Conservation (phyloP, 257 asterid species). For the Solanum phureja region DNA sequence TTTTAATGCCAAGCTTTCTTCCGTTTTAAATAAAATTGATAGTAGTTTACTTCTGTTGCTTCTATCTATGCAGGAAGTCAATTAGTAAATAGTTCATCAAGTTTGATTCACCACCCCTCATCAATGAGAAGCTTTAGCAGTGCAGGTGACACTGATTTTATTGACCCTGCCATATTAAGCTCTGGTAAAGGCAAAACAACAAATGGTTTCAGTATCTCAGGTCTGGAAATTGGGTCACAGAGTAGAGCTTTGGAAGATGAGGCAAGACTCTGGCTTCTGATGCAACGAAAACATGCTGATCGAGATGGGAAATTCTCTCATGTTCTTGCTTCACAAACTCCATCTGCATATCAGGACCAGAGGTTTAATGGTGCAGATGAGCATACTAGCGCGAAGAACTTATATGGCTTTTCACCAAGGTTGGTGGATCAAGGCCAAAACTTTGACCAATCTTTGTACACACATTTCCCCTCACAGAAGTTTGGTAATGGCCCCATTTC, state of each 20-base stretch:
- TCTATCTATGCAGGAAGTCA: slow-evolving; percentile 37
- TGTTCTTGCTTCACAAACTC: slow-evolving; percentile 30
- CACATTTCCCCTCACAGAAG: slow-evolving; percentile 35
- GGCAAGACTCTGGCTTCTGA: slow-evolving; percentile 52
- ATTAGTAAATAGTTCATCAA: slow-evolving; percentile 28
- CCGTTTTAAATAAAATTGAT: not conserved
- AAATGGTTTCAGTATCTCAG: slow-evolving; percentile 20
- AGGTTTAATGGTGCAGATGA: slow-evolving; percentile 29
- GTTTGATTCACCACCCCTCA: slow-evolving; percentile 27
- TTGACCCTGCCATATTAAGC: slow-evolving; percentile 42
- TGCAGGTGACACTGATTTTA: slow-evolving; percentile 30
- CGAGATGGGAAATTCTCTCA: slow-evolving; percentile 41
- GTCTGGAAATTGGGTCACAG: slow-evolving; percentile 32
- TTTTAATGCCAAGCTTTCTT: not conserved
- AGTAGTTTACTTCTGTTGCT: not conserved
- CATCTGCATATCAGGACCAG: slow-evolving; percentile 31
- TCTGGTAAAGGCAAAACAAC: slow-evolving; percentile 29
- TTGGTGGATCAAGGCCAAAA: slow-evolving; percentile 32
- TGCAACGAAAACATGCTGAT: slow-evolving; percentile 45
- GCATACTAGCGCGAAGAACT: slow-evolving; percentile 13
- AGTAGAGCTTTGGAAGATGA: slow-evolving; percentile 40
- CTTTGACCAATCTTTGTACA: slow-evolving; percentile 26
- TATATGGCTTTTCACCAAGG: slow-evolving; percentile 41
- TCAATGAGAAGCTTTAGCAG: slow-evolving; percentile 26
- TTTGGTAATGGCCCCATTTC: slow-evolving; percentile 31